Evolutionary conservation across 2,329 filamentous ascomycete species (phyloP).

Genomic region (Trichoderma sp.): DNA sequence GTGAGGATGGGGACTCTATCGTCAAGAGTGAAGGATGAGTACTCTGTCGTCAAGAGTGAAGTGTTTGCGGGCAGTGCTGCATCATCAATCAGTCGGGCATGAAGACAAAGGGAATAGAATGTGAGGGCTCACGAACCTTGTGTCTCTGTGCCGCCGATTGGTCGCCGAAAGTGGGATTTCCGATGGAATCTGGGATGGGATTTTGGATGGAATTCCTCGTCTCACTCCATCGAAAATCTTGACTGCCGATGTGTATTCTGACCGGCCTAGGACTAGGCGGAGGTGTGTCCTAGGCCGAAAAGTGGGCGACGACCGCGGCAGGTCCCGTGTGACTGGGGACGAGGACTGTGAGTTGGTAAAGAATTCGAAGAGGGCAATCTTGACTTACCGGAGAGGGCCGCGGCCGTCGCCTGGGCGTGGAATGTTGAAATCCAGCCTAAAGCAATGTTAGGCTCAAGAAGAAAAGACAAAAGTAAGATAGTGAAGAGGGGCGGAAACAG

Average conservation of each 20-base stretch:
- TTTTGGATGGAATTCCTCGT: slow-evolving; percentile 26
- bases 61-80: neutral
- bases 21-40: too few species aligned
- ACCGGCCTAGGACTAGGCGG: slow-evolving; percentile 15
- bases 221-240: slow-evolving; percentile 34
- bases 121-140: neutral
- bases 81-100: neutral
- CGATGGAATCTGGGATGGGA: neutral
- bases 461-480: neutral
- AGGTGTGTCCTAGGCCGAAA: neutral
- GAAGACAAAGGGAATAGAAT: neutral
- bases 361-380: neutral
- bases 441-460: neutral
- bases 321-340: too few species aligned
- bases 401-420: neutral
- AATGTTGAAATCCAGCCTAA: neutral
- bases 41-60: neutral
- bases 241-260: slow-evolving; percentile 34
- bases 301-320: too few species aligned
- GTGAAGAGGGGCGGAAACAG: neutral
- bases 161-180: neutral
- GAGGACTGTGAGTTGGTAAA: neutral
- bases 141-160: neutral
- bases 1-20: too few species aligned
- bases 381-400: neutral